These are phyloP conservation scores for Pleurotus ostreatus DNA, from an alignment of 768 basidiomycete species.

Conservation along the genomic window DNA sequence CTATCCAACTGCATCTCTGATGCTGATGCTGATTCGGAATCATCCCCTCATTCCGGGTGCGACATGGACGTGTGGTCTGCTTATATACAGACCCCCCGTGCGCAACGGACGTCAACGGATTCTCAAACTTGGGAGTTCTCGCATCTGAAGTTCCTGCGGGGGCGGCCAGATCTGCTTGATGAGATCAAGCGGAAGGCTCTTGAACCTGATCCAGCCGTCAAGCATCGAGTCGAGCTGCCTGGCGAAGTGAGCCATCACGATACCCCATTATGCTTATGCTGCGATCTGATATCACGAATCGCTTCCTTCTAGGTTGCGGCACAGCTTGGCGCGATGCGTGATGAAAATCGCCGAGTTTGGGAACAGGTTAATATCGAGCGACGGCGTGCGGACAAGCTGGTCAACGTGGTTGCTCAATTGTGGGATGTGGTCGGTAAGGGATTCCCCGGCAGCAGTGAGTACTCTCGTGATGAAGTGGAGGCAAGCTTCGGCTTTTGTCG, in stretches of 20 bases:
- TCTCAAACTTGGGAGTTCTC: conserved; percentile 89
- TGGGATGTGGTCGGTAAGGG: conserved; percentile 60
- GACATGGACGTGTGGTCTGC: neutral
- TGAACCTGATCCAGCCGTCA: conserved; percentile 70
- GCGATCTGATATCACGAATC: too few relatives aligned
- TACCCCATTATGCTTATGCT: neutral
- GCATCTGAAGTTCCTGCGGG: conserved; percentile 82
- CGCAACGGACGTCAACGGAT: conserved; percentile 75
- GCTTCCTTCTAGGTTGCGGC: conserved; percentile 40
- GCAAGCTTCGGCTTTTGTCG: conserved; percentile 3
- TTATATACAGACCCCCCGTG: conserved; percentile 63
- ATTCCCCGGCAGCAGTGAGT: conserved; percentile 53
- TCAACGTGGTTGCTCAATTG: conserved; percentile 51
- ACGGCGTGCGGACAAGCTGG: conserved; percentile 58
- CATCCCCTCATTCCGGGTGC: neutral
- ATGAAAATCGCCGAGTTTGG: conserved; percentile 66
- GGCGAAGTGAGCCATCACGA: conserved; percentile 54
- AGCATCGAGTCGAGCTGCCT: conserved; percentile 75
- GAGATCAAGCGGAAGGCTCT: conserved; percentile 85
- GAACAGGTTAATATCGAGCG: conserved; percentile 52
- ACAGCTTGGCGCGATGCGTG: conserved; percentile 65
- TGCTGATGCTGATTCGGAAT: neutral
- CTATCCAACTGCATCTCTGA: conserved; percentile 2
- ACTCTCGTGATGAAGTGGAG: neutral
- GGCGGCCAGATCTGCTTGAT: conserved; percentile 74